Evolutionary conservation across 2,329 filamentous ascomycete genomes (phyloP).

Genomic region (Dothideomycetidae sp.): DNA sequence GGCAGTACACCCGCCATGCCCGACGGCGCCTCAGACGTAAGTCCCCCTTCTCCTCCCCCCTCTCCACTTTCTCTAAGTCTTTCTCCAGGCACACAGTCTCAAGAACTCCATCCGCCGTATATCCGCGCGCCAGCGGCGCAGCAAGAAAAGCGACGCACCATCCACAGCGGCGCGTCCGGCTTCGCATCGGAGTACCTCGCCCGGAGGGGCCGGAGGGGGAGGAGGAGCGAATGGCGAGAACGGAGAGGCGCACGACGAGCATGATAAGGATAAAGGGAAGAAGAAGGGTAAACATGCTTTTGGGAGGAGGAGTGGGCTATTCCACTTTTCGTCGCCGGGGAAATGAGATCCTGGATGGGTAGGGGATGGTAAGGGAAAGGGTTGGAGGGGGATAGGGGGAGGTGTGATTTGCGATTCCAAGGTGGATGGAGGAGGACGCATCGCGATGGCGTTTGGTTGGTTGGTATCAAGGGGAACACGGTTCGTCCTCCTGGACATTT

Average conservation of each 20-base stretch:
- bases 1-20: too few species aligned
- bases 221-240: neutral
- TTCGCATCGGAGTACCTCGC: neutral
- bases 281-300: constrained; percentile 4
- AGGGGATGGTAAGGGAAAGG: too few species aligned
- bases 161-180: too few species aligned
- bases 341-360: neutral
- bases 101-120: constrained; percentile 3
- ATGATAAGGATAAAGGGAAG: constrained; percentile 4
- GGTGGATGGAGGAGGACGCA: neutral
- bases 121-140: constrained; percentile 1
- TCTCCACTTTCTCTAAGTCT: too few species aligned
- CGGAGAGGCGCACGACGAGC: constrained; percentile 6
- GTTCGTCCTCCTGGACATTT: too few species aligned
- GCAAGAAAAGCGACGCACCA: constrained; percentile 4
- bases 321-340: constrained; percentile 3
- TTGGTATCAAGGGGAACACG: too few species aligned
- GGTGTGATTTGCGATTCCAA: too few species aligned
- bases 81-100: constrained; percentile 3
- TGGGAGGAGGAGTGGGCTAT: constrained; percentile 4
- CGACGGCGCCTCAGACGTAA: too few species aligned
- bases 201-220: constrained; percentile 1
- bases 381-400: too few species aligned
- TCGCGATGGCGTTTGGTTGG: constrained; percentile 7
- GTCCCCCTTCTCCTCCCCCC: too few species aligned